These are phyloP conservation scores for Deinandra increscens DNA, from an alignment of 129 eudicot species.

Conservation along the genomic window DNA sequence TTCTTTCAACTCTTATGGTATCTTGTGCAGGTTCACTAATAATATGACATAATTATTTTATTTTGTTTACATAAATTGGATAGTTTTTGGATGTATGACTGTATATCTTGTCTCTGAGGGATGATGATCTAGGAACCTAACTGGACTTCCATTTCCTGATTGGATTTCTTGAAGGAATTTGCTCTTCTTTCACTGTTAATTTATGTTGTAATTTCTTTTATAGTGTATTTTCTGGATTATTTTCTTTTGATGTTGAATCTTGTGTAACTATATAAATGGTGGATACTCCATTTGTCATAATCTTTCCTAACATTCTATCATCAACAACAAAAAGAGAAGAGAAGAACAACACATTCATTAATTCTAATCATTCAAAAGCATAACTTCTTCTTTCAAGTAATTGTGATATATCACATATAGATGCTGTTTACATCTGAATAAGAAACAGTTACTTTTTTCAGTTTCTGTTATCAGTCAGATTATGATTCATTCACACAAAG, in stretches of 20 bases:
- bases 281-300: no score
- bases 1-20: slow-evolving; percentile 3
- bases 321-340: no score
- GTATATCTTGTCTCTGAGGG: background rate
- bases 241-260: background rate
- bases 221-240: background rate
- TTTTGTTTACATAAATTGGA: background rate
- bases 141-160: background rate
- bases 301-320: no score
- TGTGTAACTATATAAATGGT: background rate
- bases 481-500: no score
- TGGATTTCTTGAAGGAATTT: slow-evolving; percentile 11
- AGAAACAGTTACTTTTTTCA: no score
- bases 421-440: no score
- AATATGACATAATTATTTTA: background rate
- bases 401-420: no score
- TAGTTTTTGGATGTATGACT: background rate
- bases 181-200: slow-evolving; percentile 3
- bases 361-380: no score
- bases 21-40: slow-evolving; percentile 13
- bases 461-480: background rate
- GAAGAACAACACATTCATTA: no score
- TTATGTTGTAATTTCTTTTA: background rate
- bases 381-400: no score
- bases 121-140: background rate